These are phyloP conservation scores for Setaria viridis DNA, from an alignment of 202 grass and related monocot species.

Conservation along the genomic window DNA sequence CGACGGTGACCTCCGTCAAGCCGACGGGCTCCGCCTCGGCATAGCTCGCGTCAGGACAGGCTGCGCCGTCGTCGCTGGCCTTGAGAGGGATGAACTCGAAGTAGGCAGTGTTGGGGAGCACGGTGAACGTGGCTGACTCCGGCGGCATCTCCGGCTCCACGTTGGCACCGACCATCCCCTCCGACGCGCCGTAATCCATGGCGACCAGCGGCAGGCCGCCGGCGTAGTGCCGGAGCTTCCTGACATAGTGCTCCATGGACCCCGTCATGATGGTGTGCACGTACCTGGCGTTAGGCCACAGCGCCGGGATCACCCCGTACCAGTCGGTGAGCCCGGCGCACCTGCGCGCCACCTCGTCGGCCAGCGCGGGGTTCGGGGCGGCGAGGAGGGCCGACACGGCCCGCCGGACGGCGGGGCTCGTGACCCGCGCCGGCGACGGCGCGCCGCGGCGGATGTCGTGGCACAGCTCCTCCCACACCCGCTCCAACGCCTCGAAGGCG, in stretches of 20 bases:
- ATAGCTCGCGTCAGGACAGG: constrained; percentile 25
- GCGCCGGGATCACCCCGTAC: constrained; percentile 75
- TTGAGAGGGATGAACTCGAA: constrained; percentile 88
- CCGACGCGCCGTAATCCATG: constrained; percentile 81
- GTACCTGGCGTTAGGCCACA: constrained; percentile 88
- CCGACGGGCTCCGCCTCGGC: constrained; percentile 62
- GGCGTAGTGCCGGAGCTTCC: constrained; percentile 79
- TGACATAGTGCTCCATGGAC: constrained; percentile 86
- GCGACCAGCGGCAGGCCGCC: constrained; percentile 69
- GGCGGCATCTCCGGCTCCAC: constrained; percentile 64
- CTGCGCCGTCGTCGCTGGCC: not conserved
- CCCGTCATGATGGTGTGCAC: constrained; percentile 87
- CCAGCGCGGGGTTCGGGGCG: constrained; percentile 59
- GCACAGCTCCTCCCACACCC: constrained; percentile 74
- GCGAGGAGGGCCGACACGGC: constrained; percentile 61
- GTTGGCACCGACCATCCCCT: constrained; percentile 82
- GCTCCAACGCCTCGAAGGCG: constrained; percentile 76
- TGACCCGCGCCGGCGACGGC: constrained; percentile 58
- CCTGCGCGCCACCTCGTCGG: constrained; percentile 60
- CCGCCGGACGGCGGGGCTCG: constrained; percentile 48
- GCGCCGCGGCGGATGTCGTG: constrained; percentile 70
- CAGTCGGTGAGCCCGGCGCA: constrained; percentile 50
- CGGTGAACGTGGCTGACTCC: constrained; percentile 64
- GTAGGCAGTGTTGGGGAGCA: constrained; percentile 78
- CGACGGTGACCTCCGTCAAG: constrained; percentile 76